These are phyloP conservation scores for Pythium chondricola DNA, from an alignment of 352 stramenopile species.

Conservation along the genomic window DNA sequence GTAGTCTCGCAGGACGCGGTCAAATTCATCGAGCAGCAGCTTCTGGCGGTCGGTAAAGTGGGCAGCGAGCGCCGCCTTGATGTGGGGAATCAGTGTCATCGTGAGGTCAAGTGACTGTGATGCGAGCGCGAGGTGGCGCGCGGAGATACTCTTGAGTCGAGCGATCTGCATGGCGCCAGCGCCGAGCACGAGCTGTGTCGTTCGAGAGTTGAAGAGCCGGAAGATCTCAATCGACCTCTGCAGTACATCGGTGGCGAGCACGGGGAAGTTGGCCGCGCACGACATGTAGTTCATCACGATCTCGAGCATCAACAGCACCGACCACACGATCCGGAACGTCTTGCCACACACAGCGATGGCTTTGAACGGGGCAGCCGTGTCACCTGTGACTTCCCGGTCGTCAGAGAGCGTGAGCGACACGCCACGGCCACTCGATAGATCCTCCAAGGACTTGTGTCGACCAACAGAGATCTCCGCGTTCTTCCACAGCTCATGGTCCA, in stretches of 20 bases:
- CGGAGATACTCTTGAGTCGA: constrained; percentile 95
- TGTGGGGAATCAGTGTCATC: constrained; percentile 91
- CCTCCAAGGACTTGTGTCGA: constrained; percentile 85
- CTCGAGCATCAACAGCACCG: constrained; percentile 92
- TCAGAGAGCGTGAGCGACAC: constrained; percentile 67
- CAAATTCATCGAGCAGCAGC: constrained; percentile 93
- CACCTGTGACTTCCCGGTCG: constrained; percentile 55
- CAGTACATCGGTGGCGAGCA: constrained; percentile 91
- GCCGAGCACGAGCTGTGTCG: constrained; percentile 94
- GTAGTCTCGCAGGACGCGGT: constrained; percentile 94
- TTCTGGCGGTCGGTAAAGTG: constrained; percentile 95
- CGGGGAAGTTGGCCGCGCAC: constrained; percentile 91
- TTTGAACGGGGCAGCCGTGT: constrained; percentile 66
- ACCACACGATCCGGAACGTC: constrained; percentile 95
- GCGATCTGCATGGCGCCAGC: constrained; percentile 95
- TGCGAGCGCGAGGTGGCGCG: constrained; percentile 93
- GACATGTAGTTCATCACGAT: constrained; percentile 95
- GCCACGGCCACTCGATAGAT: constrained; percentile 89
- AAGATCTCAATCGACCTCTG: constrained; percentile 92
- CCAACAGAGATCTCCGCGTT: constrained; percentile 90
- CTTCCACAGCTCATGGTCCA: constrained; percentile 94
- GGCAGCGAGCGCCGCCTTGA: constrained; percentile 92
- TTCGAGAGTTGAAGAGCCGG: constrained; percentile 94
- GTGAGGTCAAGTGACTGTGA: constrained; percentile 94
- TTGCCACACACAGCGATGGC: constrained; percentile 89